Conservation (phyloP, 805 yeast genomes). For the Phaffomyces thermotolerans region DNA sequence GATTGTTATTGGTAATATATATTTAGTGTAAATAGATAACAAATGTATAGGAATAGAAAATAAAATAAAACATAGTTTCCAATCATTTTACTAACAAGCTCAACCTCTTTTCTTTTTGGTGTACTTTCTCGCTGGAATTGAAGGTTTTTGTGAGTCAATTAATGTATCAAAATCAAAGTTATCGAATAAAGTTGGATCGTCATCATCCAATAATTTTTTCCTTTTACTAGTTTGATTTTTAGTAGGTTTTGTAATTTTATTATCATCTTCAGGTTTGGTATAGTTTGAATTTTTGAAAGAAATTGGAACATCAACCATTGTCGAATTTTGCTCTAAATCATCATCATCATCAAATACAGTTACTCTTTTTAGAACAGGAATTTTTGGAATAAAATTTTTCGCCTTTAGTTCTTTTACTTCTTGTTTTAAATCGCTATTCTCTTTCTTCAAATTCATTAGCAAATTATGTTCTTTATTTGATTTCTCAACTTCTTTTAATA, state of each 20-base stretch:
- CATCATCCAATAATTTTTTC: constrained; percentile 27
- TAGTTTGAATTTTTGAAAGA: not conserved
- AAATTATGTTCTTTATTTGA: not conserved
- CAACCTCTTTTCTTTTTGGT: constrained; percentile 19
- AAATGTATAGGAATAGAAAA: not conserved
- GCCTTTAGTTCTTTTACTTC: constrained; percentile 1
- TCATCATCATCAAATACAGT: not conserved
- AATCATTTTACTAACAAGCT: too few species aligned
- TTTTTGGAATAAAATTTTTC: not conserved
- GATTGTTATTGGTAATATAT: too few species aligned
- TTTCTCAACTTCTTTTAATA: constrained; percentile 1
- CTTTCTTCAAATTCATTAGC: not conserved
- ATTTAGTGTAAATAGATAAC: not conserved
- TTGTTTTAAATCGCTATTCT: not conserved
- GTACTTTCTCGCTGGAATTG: constrained; percentile 14
- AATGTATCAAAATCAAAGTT: constrained; percentile 18
- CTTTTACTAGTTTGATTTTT: constrained; percentile 11
- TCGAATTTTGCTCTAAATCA: not conserved
- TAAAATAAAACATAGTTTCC: not conserved
- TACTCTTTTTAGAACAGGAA: too few species aligned
- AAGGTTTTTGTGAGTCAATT: constrained; percentile 6
- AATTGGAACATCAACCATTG: constrained; percentile 4
- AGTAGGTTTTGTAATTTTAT: not conserved
- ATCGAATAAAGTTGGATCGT: constrained; percentile 15
- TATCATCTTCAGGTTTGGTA: not conserved